A percentile compares a stretch with the other conserved stretches of the same genome.
Conservation (phyloP, 2,329 filamentous ascomycete species). For the Calonectria fujianensis region DNA sequence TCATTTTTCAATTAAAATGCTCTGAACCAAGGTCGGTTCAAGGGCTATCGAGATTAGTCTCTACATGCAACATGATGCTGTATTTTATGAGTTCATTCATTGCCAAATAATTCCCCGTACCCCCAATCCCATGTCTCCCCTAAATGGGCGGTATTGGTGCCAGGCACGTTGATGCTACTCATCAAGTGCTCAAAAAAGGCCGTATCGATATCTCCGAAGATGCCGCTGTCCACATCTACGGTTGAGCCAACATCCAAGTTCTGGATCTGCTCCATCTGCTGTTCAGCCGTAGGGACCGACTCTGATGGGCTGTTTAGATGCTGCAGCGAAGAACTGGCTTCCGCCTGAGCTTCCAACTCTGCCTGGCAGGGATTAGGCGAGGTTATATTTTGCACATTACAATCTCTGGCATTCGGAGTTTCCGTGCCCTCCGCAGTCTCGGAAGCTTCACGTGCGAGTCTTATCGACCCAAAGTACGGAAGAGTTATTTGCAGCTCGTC, state of each 20-base stretch:
- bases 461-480: conserved; percentile 18
- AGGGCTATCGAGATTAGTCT: not conserved
- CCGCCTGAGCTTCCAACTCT: not conserved
- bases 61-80: not conserved
- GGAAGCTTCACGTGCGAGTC: not conserved
- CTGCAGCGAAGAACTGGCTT: not conserved
- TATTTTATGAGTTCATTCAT: not conserved
- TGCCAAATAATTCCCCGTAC: conserved; percentile 1
- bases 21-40: not conserved
- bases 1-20: not conserved
- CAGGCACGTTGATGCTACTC: conserved; percentile 15
- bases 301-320: too few species aligned
- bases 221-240: not conserved
- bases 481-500: conserved; percentile 13
- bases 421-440: too few species aligned
- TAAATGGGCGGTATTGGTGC: not conserved
- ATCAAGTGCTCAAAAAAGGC: conserved; percentile 3
- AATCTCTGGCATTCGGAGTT: too few species aligned
- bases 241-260: not conserved
- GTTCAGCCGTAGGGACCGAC: not conserved
- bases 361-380: not conserved
- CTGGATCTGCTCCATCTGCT: not conserved
- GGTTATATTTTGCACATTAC: not conserved
- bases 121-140: not conserved
- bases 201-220: conserved; percentile 2